These are phyloP conservation scores for Magnaporthiopsis poae DNA, from an alignment of 2,329 filamentous ascomycete genomes.

Conservation along the genomic window DNA sequence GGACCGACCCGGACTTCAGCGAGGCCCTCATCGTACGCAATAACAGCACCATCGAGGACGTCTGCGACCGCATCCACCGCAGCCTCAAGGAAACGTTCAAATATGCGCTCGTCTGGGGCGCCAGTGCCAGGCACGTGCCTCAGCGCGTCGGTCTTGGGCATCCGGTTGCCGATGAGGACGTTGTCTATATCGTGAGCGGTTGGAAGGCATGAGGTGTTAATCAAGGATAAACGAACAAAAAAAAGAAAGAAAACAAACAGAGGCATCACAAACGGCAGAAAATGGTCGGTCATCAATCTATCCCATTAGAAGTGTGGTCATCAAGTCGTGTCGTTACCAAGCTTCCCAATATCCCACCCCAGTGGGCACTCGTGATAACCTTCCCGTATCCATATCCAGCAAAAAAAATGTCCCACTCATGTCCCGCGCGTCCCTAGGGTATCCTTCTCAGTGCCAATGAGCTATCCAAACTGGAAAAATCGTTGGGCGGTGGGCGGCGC, in stretches of 20 bases:
- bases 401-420: neutral
- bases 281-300: neutral
- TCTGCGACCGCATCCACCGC: constrained; percentile 89
- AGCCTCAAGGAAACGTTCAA: constrained; percentile 97
- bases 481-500: too few relatives aligned
- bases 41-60: constrained; percentile 86
- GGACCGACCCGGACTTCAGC: constrained; percentile 73
- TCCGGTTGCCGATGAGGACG: constrained; percentile 60
- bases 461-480: neutral
- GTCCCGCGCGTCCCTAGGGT: too few relatives aligned
- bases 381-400: neutral
- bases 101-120: constrained; percentile 95
- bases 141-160: constrained; percentile 85
- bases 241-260: neutral
- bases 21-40: constrained; percentile 88
- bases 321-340: constrained; percentile 12
- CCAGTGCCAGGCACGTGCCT: constrained; percentile 86
- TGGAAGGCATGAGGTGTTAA: constrained; percentile 43
- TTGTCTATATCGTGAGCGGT: constrained; percentile 57
- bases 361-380: neutral
- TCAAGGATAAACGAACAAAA: too few relatives aligned
- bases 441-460: too few relatives aligned
- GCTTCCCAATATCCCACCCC: neutral
- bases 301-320: constrained; percentile 9
- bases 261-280: neutral